These are phyloP conservation scores for Asterophora parasitica DNA, from an alignment of 768 basidiomycete genomes.

Conservation along the genomic window DNA sequence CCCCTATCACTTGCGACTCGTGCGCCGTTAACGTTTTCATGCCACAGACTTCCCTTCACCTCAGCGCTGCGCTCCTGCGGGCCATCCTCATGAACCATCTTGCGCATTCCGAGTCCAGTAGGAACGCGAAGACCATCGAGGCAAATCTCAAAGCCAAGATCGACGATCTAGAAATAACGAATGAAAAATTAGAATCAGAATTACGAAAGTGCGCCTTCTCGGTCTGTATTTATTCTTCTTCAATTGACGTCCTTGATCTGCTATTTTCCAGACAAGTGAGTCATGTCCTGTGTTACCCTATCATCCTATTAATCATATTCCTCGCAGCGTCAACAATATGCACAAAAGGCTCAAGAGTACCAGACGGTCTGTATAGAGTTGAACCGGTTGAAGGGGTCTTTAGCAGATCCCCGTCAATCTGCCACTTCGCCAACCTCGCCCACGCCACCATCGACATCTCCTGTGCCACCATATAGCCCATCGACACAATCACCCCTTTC, in stretches of 20 bases:
- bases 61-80: slow-evolving; percentile 74
- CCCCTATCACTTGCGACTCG: slow-evolving; percentile 14
- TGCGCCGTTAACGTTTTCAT: slow-evolving; percentile 1
- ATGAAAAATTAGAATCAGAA: slow-evolving; percentile 62
- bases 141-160: slow-evolving; percentile 57
- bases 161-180: slow-evolving; percentile 56
- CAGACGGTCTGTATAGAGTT: slow-evolving; percentile 64
- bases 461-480: slow-evolving; percentile 30
- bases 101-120: slow-evolving; percentile 74
- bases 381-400: slow-evolving; percentile 47
- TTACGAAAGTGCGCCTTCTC: slow-evolving; percentile 56
- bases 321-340: slow-evolving; percentile 52
- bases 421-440: slow-evolving; percentile 30
- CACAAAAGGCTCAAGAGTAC: slow-evolving; percentile 68
- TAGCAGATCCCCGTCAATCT: slow-evolving; percentile 30
- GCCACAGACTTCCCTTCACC: slow-evolving; percentile 48
- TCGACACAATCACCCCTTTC: slow-evolving; percentile 41
- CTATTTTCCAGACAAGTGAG: slow-evolving; percentile 54
- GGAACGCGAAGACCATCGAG: slow-evolving; percentile 60
- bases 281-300: slow-evolving; percentile 17
- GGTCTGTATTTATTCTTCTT: slow-evolving; percentile 17
- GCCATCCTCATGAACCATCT: slow-evolving; percentile 81
- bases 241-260: slow-evolving; percentile 16
- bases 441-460: slow-evolving; percentile 34
- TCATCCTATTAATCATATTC: slow-evolving; percentile 9